Base-by-base conservation (phyloP, 2,329 filamentous ascomycete species). In the Penicillium sp. region DNA sequence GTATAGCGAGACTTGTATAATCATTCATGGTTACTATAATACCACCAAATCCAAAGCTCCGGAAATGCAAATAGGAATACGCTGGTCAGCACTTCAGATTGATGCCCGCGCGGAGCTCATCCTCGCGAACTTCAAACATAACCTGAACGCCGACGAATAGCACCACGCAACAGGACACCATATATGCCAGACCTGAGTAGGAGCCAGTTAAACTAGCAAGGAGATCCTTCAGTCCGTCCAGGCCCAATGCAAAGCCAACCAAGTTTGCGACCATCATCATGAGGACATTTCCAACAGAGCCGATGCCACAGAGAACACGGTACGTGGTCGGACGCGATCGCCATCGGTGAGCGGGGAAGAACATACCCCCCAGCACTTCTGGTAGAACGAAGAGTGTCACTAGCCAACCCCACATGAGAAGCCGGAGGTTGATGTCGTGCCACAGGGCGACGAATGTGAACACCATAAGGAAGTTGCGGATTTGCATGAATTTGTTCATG, bases 361-460 rank as follows among this genome's bases (percentile, higher is more conserved):
- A 54, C 38, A 85, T 77, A 0, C 80, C 79, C 0, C 86, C 91
- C 7, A 89, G 76, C 63, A 93, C 84, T 77, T 99, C 94, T 0
- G 94, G 94, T 6, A 97, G 72, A 72, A 99, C 90, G 75, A 99
- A 99, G 22, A 97, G 77, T 0, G 95, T 92, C 59, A 99, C 86
- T 38, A 99, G 81, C 94, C 94, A 99, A 27, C 94, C 93, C 94
- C 94, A 99, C 72, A 96, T 88, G 31, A 99, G 81, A 38, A 99
- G 80, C 9, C 88, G 85, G 29, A 97, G 83, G 75, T 96, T 88
- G 67, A 99, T 96, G 66, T 99, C 94, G 75, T 99, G 94, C 94
- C 94, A 99, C 27, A 99, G 79, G 0, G 94, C 95, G 22, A 99
- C 94, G 67, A 99, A 99, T 0, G 92, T 97, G 71, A 99, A 99